Conservation (phyloP, 371 early-diverging fungal species). For the Rhizopus arrhizus region DNA sequence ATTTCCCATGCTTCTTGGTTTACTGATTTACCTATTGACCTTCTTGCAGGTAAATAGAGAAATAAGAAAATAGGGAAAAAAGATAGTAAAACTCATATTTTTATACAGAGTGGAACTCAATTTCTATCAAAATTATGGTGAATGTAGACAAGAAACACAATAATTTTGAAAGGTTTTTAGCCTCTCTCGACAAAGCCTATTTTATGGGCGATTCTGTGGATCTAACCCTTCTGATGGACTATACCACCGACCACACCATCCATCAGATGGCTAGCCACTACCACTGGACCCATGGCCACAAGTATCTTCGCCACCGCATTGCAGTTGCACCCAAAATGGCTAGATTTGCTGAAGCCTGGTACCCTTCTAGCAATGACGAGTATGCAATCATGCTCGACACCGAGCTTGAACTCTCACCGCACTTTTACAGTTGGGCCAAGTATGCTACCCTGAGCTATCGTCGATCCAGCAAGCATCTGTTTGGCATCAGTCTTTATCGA, state of each 20-base stretch:
- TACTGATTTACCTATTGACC: slow-evolving; percentile 51
- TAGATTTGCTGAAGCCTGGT: slow-evolving; percentile 66
- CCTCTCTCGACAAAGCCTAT: slow-evolving; percentile 52
- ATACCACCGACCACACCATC: slow-evolving; percentile 52
- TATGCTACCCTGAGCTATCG: slow-evolving; percentile 59
- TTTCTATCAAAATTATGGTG: slow-evolving; percentile 54
- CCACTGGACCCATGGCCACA: slow-evolving; percentile 55
- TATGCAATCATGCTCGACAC: slow-evolving; percentile 64
- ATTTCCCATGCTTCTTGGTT: slow-evolving; percentile 54
- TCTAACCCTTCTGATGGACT: slow-evolving; percentile 61
- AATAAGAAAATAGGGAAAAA: not conserved
- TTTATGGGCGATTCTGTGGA: slow-evolving; percentile 60
- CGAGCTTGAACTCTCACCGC: slow-evolving; percentile 59
- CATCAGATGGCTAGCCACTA: slow-evolving; percentile 50
- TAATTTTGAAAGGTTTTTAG: slow-evolving; percentile 53
- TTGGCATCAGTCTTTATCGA: slow-evolving; percentile 66
- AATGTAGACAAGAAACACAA: slow-evolving; percentile 60
- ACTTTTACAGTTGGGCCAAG: slow-evolving; percentile 63
- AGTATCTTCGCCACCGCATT: slow-evolving; percentile 59
- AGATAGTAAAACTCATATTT: not conserved
- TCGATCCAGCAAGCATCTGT: slow-evolving; percentile 44
- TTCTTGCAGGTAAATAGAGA: slow-evolving; percentile 51
- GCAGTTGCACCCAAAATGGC: slow-evolving; percentile 55
- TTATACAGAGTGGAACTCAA: slow-evolving; percentile 58
- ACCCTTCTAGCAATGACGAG: slow-evolving; percentile 58